Conservation (phyloP, 192 early-diverging fungal species). For the Coemansia sp. region DNA sequence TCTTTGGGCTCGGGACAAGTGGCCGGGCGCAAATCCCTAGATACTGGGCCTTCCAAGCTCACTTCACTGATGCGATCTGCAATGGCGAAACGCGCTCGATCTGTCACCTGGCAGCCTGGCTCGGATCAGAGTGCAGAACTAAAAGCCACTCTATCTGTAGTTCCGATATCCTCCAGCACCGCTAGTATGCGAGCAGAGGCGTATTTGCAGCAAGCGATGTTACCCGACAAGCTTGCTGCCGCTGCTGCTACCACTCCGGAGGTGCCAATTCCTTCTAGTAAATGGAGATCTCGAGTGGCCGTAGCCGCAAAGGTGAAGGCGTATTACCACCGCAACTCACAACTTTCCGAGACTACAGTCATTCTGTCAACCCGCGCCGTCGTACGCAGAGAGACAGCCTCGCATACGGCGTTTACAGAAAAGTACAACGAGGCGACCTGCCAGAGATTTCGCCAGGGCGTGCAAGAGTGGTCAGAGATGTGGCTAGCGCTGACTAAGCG, state of each 20-base stretch:
- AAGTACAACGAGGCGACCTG: constrained; percentile 50
- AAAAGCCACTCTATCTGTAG: not conserved
- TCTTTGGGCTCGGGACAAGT: constrained; percentile 13
- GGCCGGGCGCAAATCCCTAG: constrained; percentile 2
- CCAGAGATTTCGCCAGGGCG: constrained; percentile 21
- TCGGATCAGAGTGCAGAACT: not conserved
- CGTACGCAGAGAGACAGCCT: constrained; percentile 34
- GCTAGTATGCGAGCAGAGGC: constrained; percentile 2
- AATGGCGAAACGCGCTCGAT: constrained; percentile 23
- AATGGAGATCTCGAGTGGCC: constrained; percentile 11
- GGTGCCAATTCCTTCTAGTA: not conserved
- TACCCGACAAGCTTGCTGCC: not conserved
- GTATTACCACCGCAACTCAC: constrained; percentile 24
- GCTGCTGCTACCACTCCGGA: not conserved
- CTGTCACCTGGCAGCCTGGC: constrained; percentile 23
- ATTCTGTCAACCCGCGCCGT: constrained; percentile 38
- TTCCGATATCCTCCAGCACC: not conserved
- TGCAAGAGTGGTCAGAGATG: constrained; percentile 52
- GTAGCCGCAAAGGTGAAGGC: constrained; percentile 36
- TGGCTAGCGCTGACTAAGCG: constrained; percentile 45
- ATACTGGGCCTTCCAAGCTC: constrained; percentile 13
- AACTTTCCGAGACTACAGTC: constrained; percentile 31
- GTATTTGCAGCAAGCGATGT: not conserved
- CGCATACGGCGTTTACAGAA: constrained; percentile 20
- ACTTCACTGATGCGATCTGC: constrained; percentile 25